Evolutionary conservation across 2,329 filamentous ascomycete species (phyloP).

Genomic region (Verticillium nonalfalfae): DNA sequence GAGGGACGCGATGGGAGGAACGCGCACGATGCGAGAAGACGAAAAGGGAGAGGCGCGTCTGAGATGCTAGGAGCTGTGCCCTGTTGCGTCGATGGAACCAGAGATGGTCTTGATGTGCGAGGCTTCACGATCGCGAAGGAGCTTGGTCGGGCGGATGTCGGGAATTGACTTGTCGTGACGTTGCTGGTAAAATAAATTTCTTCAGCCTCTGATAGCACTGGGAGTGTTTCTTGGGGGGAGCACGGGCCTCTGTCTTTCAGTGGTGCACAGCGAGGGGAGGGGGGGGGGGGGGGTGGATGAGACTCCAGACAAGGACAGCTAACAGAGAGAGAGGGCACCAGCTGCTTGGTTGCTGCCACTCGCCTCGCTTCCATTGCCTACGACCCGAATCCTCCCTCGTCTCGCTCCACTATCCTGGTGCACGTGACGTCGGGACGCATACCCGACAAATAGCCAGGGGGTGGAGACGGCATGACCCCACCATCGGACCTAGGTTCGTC

Average conservation of each 20-base stretch:
- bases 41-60: constrained; percentile 5
- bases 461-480: background rate
- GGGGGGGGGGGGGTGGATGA: background rate
- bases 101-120: background rate
- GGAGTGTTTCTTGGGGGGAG: background rate
- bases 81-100: background rate
- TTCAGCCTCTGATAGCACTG: constrained; percentile 12
- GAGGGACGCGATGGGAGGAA: constrained; percentile 5
- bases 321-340: too few relatives aligned
- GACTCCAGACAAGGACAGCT: too few relatives aligned
- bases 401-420: background rate
- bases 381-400: background rate
- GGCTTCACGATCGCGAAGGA: background rate
- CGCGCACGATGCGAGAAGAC: constrained; percentile 2
- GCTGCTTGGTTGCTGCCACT: background rate
- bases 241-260: background rate
- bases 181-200: constrained; percentile 14
- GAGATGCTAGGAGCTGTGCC: background rate
- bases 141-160: background rate
- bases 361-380: background rate
- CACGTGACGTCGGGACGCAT: background rate
- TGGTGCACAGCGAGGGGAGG: background rate
- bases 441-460: background rate
- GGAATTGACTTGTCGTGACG: background rate
- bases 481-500: background rate